These are phyloP conservation scores for Annulohypoxylon bovei DNA, from an alignment of 495 filamentous ascomycete species.

Conservation along the genomic window DNA sequence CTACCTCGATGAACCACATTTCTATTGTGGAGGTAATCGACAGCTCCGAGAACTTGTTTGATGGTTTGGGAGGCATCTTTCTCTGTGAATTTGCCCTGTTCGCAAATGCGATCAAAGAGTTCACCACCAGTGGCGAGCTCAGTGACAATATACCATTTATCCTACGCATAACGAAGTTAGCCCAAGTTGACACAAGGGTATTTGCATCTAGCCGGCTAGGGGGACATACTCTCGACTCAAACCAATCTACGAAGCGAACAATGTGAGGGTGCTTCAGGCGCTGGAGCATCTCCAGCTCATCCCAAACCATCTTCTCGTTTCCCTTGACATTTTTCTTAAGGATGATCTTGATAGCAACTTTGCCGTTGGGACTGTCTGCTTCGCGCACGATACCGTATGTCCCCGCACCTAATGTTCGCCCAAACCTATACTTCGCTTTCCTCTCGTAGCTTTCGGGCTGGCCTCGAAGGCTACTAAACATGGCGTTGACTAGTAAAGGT, in stretches of 20 bases:
- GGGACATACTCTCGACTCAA: constrained; percentile 83
- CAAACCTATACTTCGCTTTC: constrained; percentile 93
- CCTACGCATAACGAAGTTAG: constrained; percentile 62
- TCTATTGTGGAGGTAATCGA: constrained; percentile 92
- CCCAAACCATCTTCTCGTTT: constrained; percentile 98
- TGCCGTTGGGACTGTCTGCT: constrained; percentile 81
- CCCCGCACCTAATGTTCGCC: constrained; percentile 91
- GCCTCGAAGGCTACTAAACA: constrained; percentile 97
- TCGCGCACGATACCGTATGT: constrained; percentile 99
- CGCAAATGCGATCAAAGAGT: constrained; percentile 97
- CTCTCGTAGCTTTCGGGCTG: constrained; percentile 99
- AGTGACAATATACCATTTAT: constrained; percentile 99
- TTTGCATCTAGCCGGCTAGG: background rate
- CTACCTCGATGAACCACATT: constrained; percentile 96
- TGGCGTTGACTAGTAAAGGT: constrained; percentile 74
- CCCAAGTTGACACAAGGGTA: background rate
- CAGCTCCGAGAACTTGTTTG: constrained; percentile 91
- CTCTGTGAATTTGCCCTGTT: constrained; percentile 98
- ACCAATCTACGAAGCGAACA: constrained; percentile 98
- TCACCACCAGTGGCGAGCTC: constrained; percentile 96
- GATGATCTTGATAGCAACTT: constrained; percentile 98
- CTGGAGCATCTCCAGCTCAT: constrained; percentile 94
- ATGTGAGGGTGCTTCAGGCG: constrained; percentile 92
- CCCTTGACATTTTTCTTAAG: constrained; percentile 99
- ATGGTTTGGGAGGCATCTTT: constrained; percentile 98